phyloP scores from a whole-genome alignment of 768 basidiomycete species.

The Melanogaster broomeanus region DNA sequence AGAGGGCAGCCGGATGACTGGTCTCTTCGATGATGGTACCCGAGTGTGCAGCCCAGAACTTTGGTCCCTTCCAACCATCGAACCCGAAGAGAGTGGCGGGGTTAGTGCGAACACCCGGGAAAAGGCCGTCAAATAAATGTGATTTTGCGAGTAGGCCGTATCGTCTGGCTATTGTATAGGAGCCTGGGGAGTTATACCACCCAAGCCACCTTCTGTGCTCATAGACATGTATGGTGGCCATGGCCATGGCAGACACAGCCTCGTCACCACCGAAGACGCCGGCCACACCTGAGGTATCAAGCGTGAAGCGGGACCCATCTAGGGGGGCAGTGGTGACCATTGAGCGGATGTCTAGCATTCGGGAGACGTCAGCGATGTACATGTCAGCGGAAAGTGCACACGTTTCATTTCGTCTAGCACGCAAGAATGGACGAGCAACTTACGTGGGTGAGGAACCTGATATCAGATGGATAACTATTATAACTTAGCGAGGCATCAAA shows the following conservation, averaged over 20 bases:
- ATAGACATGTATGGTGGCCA: conserved; percentile 39
- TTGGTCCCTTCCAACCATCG: conserved; percentile 32
- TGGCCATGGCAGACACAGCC: conserved; percentile 39
- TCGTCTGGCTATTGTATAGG: conserved; percentile 35
- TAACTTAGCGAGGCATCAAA: no score
- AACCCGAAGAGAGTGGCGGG: conserved; percentile 34
- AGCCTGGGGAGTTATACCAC: conserved; percentile 42
- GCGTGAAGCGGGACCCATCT: conserved; percentile 23
- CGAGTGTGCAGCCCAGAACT: conserved; percentile 33
- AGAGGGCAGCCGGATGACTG: conserved; percentile 31
- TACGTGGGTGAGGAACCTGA: no score
- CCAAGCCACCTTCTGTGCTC: conserved; percentile 35
- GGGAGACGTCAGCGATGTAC: conserved; percentile 20
- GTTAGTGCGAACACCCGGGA: conserved; percentile 34
- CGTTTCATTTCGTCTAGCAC: not conserved
- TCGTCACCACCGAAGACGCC: conserved; percentile 41
- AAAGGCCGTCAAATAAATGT: conserved; percentile 36
- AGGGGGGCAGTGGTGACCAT: conserved; percentile 12
- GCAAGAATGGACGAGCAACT: conserved; percentile 3
- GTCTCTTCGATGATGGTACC: conserved; percentile 33
- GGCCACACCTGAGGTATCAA: conserved; percentile 35
- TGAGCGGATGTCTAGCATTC: conserved; percentile 14
- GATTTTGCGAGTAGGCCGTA: conserved; percentile 35
- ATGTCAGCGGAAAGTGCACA: conserved; percentile 15
- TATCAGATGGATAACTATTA: no score